Percentiles rank a stretch among this genome's conserved stretches.
These are phyloP conservation scores for Stenocarpella maydis DNA, from an alignment of 2,329 filamentous ascomycete genomes.

Conservation along the genomic window DNA sequence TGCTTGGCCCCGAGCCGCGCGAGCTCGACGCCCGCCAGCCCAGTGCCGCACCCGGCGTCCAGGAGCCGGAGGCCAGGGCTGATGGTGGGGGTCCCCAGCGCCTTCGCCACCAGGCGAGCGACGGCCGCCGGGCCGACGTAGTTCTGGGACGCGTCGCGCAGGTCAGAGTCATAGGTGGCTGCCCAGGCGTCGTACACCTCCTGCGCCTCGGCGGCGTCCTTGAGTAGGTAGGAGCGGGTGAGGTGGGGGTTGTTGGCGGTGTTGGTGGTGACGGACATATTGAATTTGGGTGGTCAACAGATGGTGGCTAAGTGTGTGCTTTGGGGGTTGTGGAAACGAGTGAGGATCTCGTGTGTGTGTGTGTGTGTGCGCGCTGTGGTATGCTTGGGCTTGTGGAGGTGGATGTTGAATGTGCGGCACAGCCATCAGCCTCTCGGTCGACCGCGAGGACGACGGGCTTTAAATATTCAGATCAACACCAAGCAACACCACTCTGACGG, in stretches of 20 bases:
- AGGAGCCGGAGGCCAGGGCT: conserved; percentile 9
- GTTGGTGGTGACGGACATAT: conserved; percentile 22
- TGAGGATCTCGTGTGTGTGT: not conserved
- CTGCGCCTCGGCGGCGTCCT: conserved; percentile 16
- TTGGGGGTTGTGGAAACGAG: not conserved
- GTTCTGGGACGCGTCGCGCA: conserved; percentile 17
- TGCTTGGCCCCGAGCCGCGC: conserved; percentile 15
- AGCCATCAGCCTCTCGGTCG: not conserved
- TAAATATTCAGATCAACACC: conserved; percentile 14
- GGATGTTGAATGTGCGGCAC: not conserved
- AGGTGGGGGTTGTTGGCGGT: conserved; percentile 25
- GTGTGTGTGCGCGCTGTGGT: no score
- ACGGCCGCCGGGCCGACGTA: conserved; percentile 21
- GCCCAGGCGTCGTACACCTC: conserved; percentile 23
- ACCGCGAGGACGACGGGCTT: conserved; percentile 5
- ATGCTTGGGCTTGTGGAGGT: not conserved
- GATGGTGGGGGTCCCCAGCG: not conserved
- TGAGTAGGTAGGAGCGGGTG: conserved; percentile 24
- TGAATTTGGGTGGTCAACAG: not conserved
- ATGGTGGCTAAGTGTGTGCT: not conserved
- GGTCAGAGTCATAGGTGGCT: conserved; percentile 22
- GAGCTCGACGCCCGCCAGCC: conserved; percentile 21
- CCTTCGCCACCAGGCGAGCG: conserved; percentile 1
- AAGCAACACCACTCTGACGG: not conserved
- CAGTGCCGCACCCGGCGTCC: conserved; percentile 25